Conservation (phyloP, 179 eudicot genomes). For the Dionaea muscipula region DNA sequence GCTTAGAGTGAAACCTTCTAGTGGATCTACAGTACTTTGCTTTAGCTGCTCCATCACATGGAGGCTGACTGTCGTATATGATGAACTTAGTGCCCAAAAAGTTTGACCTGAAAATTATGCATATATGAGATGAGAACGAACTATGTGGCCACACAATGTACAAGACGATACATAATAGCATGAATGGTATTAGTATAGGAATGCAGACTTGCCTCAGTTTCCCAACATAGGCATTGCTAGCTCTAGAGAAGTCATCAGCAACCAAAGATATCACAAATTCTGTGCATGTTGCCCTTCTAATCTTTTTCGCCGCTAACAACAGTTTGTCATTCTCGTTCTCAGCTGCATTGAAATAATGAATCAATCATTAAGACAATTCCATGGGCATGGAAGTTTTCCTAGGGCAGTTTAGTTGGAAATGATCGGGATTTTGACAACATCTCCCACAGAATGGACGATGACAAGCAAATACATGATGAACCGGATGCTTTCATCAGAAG, state of each 20-base stretch:
- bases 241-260: slow-evolving; percentile 73
- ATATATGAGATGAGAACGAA: too few species aligned
- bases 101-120: slow-evolving; percentile 69
- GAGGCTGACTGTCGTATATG: slow-evolving; percentile 61
- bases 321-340: slow-evolving; percentile 69
- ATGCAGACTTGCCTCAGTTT: slow-evolving; percentile 53
- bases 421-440: too few species aligned
- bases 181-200: neutral
- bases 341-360: slow-evolving; percentile 35
- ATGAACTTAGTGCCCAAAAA: slow-evolving; percentile 85
- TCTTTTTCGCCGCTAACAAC: slow-evolving; percentile 62
- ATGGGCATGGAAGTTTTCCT: neutral
- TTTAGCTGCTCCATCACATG: slow-evolving; percentile 30
- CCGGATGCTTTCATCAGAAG: too few species aligned
- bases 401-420: too few species aligned
- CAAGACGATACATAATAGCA: neutral
- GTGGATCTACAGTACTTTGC: slow-evolving; percentile 27
- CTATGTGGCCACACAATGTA: neutral
- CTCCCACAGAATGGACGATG: too few species aligned
- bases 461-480: too few species aligned
- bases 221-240: slow-evolving; percentile 71
- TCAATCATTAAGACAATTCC: neutral
- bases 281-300: slow-evolving; percentile 65
- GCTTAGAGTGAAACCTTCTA: slow-evolving; percentile 59
- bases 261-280: slow-evolving; percentile 66